Evolutionary conservation across 768 basidiomycete genomes (phyloP).

Genomic region (Phylloporus sp.): DNA sequence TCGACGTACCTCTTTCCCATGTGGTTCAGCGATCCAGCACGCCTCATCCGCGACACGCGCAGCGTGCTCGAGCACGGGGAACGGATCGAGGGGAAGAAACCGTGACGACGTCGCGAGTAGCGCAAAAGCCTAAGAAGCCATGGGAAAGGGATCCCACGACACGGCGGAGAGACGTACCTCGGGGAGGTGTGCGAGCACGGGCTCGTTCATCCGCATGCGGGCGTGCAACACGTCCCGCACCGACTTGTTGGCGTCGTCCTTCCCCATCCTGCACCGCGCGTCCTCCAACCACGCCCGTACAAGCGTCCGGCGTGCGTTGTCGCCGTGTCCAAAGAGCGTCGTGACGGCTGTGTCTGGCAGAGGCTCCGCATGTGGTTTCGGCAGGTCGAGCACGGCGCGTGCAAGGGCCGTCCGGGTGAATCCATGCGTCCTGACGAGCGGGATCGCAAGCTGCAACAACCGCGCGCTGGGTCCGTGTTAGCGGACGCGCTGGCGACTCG

Average conservation of each 20-base stretch:
- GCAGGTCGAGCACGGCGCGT: conserved; percentile 53
- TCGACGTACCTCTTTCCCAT: conserved; percentile 50
- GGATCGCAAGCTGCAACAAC: conserved; percentile 57
- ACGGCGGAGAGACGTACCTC: conserved; percentile 48
- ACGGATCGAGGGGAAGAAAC: conserved; percentile 50
- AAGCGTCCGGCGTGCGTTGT: conserved; percentile 58
- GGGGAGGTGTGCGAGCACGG: conserved; percentile 58
- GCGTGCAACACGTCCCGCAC: conserved; percentile 50
- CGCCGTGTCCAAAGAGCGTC: conserved; percentile 67
- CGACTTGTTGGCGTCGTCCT: background rate
- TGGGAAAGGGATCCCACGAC: too few species aligned
- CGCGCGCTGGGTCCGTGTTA: too few species aligned
- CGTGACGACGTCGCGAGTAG: conserved; percentile 52
- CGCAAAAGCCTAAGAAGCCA: conserved; percentile 72
- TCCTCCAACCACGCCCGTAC: conserved; percentile 72
- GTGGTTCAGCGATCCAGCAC: conserved; percentile 53
- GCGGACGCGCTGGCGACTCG: too few species aligned
- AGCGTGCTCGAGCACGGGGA: conserved; percentile 58
- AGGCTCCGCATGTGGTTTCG: conserved; percentile 47
- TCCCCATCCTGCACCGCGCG: conserved; percentile 50
- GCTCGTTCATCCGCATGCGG: conserved; percentile 61
- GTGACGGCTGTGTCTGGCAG: conserved; percentile 68
- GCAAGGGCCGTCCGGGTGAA: conserved; percentile 71
- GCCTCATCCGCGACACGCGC: conserved; percentile 63
- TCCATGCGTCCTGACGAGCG: conserved; percentile 60